Percentiles rank a stretch among this genome's conserved stretches.
These are phyloP conservation scores for Saccharomycopsis sp. DNA, from an alignment of 805 yeast species.

Conservation along the genomic window DNA sequence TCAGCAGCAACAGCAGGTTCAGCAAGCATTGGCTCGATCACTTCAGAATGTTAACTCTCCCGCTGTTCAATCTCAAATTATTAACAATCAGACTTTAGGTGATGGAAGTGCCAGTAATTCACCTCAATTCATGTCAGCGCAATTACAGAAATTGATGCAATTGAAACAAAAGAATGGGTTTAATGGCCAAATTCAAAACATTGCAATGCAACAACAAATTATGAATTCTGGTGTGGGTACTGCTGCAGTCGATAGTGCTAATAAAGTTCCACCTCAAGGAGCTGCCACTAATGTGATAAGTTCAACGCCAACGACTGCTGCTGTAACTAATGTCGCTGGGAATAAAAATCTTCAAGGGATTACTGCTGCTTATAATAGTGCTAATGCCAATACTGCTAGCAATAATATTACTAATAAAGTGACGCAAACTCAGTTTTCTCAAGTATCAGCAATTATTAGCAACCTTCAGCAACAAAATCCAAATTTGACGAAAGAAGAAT, in stretches of 20 bases:
- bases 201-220: background rate
- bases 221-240: too few relatives aligned
- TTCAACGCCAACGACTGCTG: background rate
- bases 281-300: background rate
- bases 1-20: constrained; percentile 20
- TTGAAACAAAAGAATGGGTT: constrained; percentile 20
- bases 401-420: constrained; percentile 2
- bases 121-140: constrained; percentile 49
- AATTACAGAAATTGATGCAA: constrained; percentile 50
- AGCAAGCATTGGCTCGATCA: too few relatives aligned
- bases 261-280: background rate
- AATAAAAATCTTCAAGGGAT: too few relatives aligned
- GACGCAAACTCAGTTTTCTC: too few relatives aligned
- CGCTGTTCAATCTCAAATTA: constrained; percentile 10
- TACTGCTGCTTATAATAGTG: background rate
- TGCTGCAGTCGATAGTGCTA: too few relatives aligned
- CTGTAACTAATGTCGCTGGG: background rate
- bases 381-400: background rate
- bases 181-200: background rate
- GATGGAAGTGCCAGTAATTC: constrained; percentile 18
- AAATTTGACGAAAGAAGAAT: constrained; percentile 53
- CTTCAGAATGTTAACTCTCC: constrained; percentile 6
- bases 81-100: too few relatives aligned
- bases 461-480: constrained; percentile 65
- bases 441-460: constrained; percentile 56